Evolutionary conservation across 2,329 filamentous ascomycete species (phyloP).

Genomic region (Fusarium vanettenii): DNA sequence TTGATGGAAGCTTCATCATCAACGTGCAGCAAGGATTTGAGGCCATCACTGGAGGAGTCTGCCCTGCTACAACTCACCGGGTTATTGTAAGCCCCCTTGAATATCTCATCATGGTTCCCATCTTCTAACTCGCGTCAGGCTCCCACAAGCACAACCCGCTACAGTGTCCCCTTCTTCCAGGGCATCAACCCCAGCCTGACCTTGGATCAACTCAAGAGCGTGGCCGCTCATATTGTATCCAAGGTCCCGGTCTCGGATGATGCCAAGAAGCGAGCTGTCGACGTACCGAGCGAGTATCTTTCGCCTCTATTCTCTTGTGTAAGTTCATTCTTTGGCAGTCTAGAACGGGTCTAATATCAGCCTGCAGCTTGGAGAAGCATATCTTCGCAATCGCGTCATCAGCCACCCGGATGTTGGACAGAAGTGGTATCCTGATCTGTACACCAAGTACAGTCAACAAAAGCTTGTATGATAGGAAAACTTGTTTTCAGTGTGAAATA

Average conservation of each 20-base stretch:
- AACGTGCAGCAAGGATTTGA: slow-evolving; percentile 7
- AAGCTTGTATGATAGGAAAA: background rate
- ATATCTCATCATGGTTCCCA: rapidly evolving
- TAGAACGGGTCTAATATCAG: background rate
- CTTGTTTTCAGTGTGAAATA: background rate
- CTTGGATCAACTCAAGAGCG: background rate
- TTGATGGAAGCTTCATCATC: slow-evolving; percentile 11
- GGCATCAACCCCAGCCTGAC: slow-evolving; percentile 6
- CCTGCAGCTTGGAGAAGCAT: background rate
- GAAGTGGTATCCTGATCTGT: slow-evolving; percentile 10
- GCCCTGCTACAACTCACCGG: slow-evolving; percentile 2
- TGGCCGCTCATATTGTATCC: background rate
- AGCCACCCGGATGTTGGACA: slow-evolving; percentile 11
- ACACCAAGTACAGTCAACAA: slow-evolving; percentile 8
- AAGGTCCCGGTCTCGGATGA: background rate
- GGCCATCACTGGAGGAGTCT: slow-evolving; percentile 9
- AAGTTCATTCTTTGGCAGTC: background rate
- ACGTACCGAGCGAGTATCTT: slow-evolving; percentile 2
- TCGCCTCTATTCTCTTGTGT: slow-evolving; percentile 5
- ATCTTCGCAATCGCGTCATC: slow-evolving; percentile 5
- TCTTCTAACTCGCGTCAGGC: background rate
- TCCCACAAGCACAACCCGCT: slow-evolving; percentile 4
- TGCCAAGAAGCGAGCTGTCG: slow-evolving; percentile 3
- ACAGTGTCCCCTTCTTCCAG: slow-evolving; percentile 10
- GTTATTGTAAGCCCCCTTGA: background rate